phyloP scores from a whole-genome alignment of 2,329 filamentous ascomycete genomes.

The Diplodia sapinea region DNA sequence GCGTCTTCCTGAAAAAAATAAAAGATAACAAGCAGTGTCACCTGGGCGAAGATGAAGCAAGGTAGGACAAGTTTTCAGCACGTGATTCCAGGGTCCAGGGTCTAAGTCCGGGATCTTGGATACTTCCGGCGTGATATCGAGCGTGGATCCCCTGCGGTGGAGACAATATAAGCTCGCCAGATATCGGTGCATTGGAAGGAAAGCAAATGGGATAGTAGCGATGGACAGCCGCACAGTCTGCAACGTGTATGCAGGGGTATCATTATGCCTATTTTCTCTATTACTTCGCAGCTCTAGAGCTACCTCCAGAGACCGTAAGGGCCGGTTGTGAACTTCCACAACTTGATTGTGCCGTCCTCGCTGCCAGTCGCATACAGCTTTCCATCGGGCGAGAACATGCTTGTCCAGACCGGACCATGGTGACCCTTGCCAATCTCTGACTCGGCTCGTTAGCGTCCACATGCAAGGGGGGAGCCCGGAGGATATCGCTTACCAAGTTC shows the following conservation, averaged over 20 bases:
- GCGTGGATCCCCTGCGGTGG: constrained; percentile 15
- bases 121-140: background rate
- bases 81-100: constrained; percentile 17
- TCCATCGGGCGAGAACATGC: constrained; percentile 91
- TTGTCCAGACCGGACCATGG: constrained; percentile 96
- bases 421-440: constrained; percentile 93
- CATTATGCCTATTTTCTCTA: constrained; percentile 31
- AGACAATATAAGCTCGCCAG: constrained; percentile 6
- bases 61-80: constrained; percentile 27
- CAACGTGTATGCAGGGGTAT: constrained; percentile 27
- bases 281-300: constrained; percentile 8
- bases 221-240: constrained; percentile 11
- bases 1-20: constrained; percentile 8
- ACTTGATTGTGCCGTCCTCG: constrained; percentile 96
- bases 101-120: background rate
- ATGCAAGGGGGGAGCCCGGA: background rate
- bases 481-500: constrained; percentile 68
- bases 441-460: constrained; percentile 15
- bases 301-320: constrained; percentile 70
- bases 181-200: background rate
- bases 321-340: constrained; percentile 73
- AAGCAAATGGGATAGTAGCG: constrained; percentile 2
- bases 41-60: constrained; percentile 3
- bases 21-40: constrained; percentile 7
- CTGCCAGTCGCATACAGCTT: constrained; percentile 96